Base-by-base conservation (phyloP, 257 asterid genomes). In the Voacanga thouarsii region DNA sequence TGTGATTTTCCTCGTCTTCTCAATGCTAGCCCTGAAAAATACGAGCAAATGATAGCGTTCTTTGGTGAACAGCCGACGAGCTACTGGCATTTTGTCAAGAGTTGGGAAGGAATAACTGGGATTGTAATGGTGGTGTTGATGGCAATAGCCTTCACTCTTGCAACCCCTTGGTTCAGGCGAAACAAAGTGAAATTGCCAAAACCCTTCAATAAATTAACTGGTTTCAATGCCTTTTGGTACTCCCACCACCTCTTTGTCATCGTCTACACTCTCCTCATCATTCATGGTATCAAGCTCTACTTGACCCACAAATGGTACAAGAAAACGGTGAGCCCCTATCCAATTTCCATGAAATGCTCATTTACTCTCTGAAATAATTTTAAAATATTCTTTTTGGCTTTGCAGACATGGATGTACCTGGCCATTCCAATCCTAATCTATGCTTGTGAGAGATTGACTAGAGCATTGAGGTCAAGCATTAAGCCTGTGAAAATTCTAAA, bases 201-300 rank as follows among this genome's bases (percentile, higher is more conserved):
- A 24, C 92, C 94, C 4, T 77, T 93, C 28, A 49, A 90, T 74
- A 91, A 90, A 23, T 87, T 93, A 21, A 83, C 98, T 12, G 98
- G 98, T 12, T 93, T 93, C 87, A 93, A 93, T 81, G 98, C 98
- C 60, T 93, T 93, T 75, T 93, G 98, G 98, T 93, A 93, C 59
- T 93, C 97, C 33, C 98, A 93, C 80, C 98, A 93, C 77, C 82
- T 93, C 4, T 93, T 93, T 76, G 70, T 91, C 80, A 81, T 93
- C 50, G 97, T 93, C 56, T 93, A 93, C 71, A 60, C 87, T 64
- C 89, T 86, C 72, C 94, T 91, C 79, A 83, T 93, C 76, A 80
- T 91, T 49, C 98, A 93, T 80, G 97, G 98, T 5, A 66, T 89
- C 92, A 89, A 89, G 84, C 94, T 93, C 50, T 93, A 89, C 41